These are phyloP conservation scores for Triticum urartu DNA, from an alignment of 176 grass and related monocot species.

Conservation along the genomic window DNA sequence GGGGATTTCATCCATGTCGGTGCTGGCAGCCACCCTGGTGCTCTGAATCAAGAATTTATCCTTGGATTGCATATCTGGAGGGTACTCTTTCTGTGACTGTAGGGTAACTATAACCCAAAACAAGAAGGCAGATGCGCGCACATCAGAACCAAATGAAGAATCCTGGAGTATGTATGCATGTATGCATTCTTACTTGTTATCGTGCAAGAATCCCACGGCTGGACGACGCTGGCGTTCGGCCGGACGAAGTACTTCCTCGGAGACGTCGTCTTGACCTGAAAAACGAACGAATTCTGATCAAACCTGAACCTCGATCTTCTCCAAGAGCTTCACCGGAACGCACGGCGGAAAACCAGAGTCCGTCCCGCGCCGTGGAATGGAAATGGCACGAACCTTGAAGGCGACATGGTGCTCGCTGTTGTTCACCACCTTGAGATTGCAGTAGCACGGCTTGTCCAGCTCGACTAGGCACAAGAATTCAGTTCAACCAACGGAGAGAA, in stretches of 20 bases:
- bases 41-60: slow-evolving; percentile 99
- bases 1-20: slow-evolving; percentile 84
- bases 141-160: slow-evolving; percentile 18
- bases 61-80: slow-evolving; percentile 88
- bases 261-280: slow-evolving; percentile 94
- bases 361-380: background rate
- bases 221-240: slow-evolving; percentile 81
- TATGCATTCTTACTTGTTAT: slow-evolving; percentile 57
- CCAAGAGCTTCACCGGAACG: slow-evolving; percentile 13
- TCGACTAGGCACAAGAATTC: slow-evolving; percentile 66
- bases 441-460: slow-evolving; percentile 88
- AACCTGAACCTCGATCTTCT: slow-evolving; percentile 13
- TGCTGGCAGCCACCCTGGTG: slow-evolving; percentile 69
- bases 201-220: slow-evolving; percentile 95
- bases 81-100: slow-evolving; percentile 82
- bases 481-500: background rate
- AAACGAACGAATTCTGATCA: slow-evolving; percentile 21
- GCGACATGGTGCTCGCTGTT: slow-evolving; percentile 96
- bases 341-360: slow-evolving; percentile 7
- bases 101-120: slow-evolving; percentile 63
- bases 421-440: slow-evolving; percentile 98
- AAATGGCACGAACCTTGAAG: slow-evolving; percentile 64
- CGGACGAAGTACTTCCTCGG: slow-evolving; percentile 98
- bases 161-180: background rate
- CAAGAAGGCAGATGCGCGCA: background rate